Evolutionary conservation across 2,329 filamentous ascomycete genomes (phyloP).

Genomic region (Zasmidium cellare): DNA sequence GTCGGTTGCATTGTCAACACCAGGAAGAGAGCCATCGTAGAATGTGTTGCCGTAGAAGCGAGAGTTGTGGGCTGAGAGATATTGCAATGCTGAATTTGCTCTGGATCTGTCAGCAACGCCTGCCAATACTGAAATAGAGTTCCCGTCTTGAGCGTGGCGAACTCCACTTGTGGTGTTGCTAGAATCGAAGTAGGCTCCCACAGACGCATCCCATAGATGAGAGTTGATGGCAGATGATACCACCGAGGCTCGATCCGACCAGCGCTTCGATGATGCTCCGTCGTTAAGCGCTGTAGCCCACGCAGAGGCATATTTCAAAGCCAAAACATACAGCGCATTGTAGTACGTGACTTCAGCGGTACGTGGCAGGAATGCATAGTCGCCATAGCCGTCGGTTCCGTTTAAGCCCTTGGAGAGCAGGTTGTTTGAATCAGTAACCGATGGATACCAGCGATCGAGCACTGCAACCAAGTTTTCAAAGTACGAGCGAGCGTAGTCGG

Average conservation of each 20-base stretch:
- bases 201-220: background rate
- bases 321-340: background rate
- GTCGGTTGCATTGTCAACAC: background rate
- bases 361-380: background rate
- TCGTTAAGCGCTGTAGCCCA: background rate
- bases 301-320: background rate
- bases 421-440: background rate
- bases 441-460: background rate
- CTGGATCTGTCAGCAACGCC: background rate
- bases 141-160: background rate
- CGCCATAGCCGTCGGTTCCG: background rate
- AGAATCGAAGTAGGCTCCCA: background rate
- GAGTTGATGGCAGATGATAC: background rate
- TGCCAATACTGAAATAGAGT: background rate
- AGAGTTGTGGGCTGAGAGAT: background rate
- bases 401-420: background rate
- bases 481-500: background rate
- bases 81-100: background rate
- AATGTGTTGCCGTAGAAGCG: slow-evolving; percentile 4
- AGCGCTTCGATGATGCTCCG: background rate
- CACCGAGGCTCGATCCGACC: background rate
- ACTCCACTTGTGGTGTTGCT: background rate
- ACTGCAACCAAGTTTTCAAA: background rate
- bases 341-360: background rate
- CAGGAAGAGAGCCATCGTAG: background rate